Evolutionary conservation across 164 flowering plant genomes (phyloP), one percentile per base, ranked within the genome.

Genomic region (Vitis amurensis): DNA sequence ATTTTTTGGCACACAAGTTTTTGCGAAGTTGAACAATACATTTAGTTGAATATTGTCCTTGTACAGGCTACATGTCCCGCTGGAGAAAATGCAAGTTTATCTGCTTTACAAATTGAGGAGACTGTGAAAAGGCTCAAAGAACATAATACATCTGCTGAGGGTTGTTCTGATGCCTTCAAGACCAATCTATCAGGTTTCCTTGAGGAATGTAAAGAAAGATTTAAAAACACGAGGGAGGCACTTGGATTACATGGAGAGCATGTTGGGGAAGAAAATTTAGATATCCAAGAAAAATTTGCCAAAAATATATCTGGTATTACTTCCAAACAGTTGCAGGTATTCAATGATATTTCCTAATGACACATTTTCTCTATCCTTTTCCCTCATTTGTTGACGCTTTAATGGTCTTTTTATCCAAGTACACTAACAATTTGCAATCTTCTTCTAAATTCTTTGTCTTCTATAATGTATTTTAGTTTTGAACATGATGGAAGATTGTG

Each of bases 51-150:
- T 69, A 50, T 14, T 55, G 11, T 48, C 65, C 1, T 53, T 66
- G 63, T 55, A 31, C 83, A 93, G 99, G 97, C 97, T 60, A 91
- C 94, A 10, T 96, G 98, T 69, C 97, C 95, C 68, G 66, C 84
- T 59, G 69, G 68, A 29, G 76, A 67, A 37, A 65, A 76, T 61
- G 77, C 70, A 49, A 75, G 74, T 60, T 68, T 92, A 68, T 75
- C 87, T 63, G 78, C 88, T 49, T 30, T 64, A 57, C 88, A 90
- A 75, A 81, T 87, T 14, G 75, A 69, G 37, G 49, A 44, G 50
- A 74, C 78, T 27, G 66, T 73, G 44, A 75, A 76, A 50, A 82
- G 80, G 71, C 82, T 91, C 44, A 63, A 72, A 58, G 69, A 73
- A 50, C 67, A 75, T 77, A 85, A 79, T 74, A 74, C 68, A 62